phyloP scores from a whole-genome alignment of 768 basidiomycete genomes.

The Chlorophyllum brunneum region DNA sequence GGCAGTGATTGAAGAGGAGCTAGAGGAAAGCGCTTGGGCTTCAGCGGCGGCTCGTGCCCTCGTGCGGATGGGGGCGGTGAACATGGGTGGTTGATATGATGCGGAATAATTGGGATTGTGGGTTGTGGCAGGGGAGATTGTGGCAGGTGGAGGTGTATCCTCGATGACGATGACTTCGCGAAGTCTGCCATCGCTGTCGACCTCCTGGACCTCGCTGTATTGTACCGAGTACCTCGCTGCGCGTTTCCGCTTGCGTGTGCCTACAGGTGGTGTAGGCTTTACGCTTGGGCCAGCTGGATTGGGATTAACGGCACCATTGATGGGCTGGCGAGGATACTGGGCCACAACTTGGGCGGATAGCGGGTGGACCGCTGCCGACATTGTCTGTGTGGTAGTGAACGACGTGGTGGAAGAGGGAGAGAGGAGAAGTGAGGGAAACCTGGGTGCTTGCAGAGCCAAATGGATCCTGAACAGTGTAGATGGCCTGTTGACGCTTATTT shows the following conservation, averaged over 20 bases:
- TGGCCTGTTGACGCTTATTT: constrained; percentile 35
- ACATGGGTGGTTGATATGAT: constrained; percentile 76
- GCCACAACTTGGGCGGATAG: constrained; percentile 57
- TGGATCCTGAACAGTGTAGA: constrained; percentile 34
- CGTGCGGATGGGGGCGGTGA: constrained; percentile 75
- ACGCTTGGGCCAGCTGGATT: constrained; percentile 53
- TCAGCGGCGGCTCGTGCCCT: constrained; percentile 85
- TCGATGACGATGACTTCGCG: constrained; percentile 91
- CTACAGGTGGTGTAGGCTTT: constrained; percentile 67
- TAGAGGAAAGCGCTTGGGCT: constrained; percentile 71
- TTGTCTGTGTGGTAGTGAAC: constrained; percentile 45
- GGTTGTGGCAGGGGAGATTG: constrained; percentile 72
- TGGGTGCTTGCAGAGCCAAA: constrained; percentile 38
- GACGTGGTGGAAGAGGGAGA: constrained; percentile 47
- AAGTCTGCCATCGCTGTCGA: constrained; percentile 72
- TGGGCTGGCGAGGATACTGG: constrained; percentile 62
- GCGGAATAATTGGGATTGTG: constrained; percentile 70
- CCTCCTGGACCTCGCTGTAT: constrained; percentile 86
- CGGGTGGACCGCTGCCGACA: constrained; percentile 74
- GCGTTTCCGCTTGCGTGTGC: constrained; percentile 80
- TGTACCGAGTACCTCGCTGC: constrained; percentile 76
- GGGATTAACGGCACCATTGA: constrained; percentile 35
- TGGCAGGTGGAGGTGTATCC: constrained; percentile 83
- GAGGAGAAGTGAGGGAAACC: constrained; percentile 26
- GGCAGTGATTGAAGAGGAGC: constrained; percentile 60